Evolutionary conservation across 306 rosid species (phyloP), one percentile per base, ranked within the genome.

Genomic region (Geum urbanum): DNA sequence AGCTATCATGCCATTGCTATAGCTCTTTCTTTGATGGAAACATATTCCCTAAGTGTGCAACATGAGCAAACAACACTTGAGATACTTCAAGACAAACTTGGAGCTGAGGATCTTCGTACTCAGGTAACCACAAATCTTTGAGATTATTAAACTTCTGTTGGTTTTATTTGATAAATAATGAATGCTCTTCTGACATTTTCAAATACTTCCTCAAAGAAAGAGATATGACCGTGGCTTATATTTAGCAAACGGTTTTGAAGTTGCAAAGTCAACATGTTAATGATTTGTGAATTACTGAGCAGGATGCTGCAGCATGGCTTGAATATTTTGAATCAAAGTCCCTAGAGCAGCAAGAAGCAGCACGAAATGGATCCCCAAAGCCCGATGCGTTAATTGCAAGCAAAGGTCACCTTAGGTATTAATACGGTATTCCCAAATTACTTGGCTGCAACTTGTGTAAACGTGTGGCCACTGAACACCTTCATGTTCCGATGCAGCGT

Each of bases 391-490:
- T 95, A 49, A 94, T 94, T 78, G 91, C 98, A 58, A 94, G 96
- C 82, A 94, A 94, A 83, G 98, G 98, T 78, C 98, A 94, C 91
- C 98, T 94, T 84, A 94, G 98, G 98, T 94, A 94, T 81, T 90
- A 82, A 85, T 78, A 87, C 83, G 89, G 92, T 85, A 84, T 82
- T 78, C 85, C 84, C 87, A 10, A 37, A 74, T 76, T 92, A 80
- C 88, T 70, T 70, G 70, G 66, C 79, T 90, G 71, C 72, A 76
- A 72, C 76, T 70, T 5, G 50, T 57, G 69, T 15, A 63, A n/a
- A 62, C 55, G 78, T 72, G 49, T 16, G 41, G 78, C 63, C 50
- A 70, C 73, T 84, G 65, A 83, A 74, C 46, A 56, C 51, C 73
- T 76, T 72, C 63, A 78, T 68, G 74, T 44, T 75, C 74, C 79